Base-by-base conservation (phyloP, 140 eudicot species). In the Senecio squalidus region DNA sequence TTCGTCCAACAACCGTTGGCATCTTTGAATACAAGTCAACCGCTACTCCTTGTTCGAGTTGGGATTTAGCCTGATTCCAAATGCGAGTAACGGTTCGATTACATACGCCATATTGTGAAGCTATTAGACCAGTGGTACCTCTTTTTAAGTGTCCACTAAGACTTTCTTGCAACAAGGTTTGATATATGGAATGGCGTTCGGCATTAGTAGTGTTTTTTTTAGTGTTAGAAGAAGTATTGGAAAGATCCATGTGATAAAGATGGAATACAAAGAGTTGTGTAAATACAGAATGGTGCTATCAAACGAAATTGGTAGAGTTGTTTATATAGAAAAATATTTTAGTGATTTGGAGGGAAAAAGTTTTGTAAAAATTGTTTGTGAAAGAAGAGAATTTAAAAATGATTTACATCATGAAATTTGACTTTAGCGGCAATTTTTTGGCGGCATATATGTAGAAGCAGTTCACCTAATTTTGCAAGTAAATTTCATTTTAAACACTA, bases 101-200 rank as follows among this genome's bases (percentile, higher is more conserved):
- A 18, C 24, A 33, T 17, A 44, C 33, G 10, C 25, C 17, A 27
- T 14, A 48, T 14, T 6, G 17, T 33, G 44, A 13, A 13, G 59
- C 34, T 4, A 30, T 18, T 24, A n/a, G 14, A 22, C 23, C 5
- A 23, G n/a, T 14, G 38, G 58, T 10, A 2, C 58, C 38, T 28
- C 13, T 13, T 27, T 27, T 27, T 18, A 52, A 52, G 14, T 28
- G 5, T 13, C 58, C 58, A 27, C 6, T 13, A 11, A 8, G 26
- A 52, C 38, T 52, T 14, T 52, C n/a, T 24, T 11, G 36, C 58
- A 52, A 52, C 26, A 52, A 52, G 58, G 58, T 11, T 7, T 52
- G 24, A 15, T 52, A 52, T 25, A 26, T 52, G 18, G 40, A 16
- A 25, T 53, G 39, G 27, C 59, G 40, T 10, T 53, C 14, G 21